Evolutionary conservation across 495 filamentous ascomycete species (phyloP).

Genomic region (Neurospora sp.): DNA sequence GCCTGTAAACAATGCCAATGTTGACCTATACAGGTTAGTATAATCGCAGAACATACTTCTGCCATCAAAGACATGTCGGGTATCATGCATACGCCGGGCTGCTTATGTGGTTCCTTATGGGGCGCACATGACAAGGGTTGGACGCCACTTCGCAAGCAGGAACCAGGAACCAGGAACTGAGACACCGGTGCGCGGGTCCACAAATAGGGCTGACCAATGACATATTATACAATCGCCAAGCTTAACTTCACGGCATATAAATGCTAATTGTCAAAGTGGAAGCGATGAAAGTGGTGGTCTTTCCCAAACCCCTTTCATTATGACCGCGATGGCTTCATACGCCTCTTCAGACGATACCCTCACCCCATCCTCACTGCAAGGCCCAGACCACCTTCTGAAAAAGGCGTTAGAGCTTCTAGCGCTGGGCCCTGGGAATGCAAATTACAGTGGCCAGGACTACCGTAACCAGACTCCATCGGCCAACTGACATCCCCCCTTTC

Average conservation of each 20-base stretch:
- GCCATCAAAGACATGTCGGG: not conserved
- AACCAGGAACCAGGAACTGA: not conserved
- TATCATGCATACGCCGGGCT: not conserved
- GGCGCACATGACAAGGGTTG: not conserved
- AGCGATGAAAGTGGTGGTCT: not conserved
- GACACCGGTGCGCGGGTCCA: not conserved
- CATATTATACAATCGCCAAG: not conserved
- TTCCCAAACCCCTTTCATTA: not conserved
- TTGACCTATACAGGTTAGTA: not conserved
- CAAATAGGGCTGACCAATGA: not conserved
- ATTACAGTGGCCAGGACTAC: not conserved
- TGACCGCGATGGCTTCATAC: not conserved
- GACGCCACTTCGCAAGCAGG: not conserved
- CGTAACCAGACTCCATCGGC: not conserved
- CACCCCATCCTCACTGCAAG: not conserved
- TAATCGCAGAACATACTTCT: not conserved
- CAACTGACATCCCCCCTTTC: not conserved
- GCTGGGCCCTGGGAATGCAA: not conserved
- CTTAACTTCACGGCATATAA: not conserved
- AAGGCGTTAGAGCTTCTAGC: not conserved
- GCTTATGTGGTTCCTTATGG: not conserved
- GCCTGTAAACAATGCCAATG: not conserved
- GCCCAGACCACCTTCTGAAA: not conserved
- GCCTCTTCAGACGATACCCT: not conserved
- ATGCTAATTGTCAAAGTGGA: not conserved